Base-by-base conservation (phyloP, 495 filamentous ascomycete species). In the Venustampulla echinocandica region DNA sequence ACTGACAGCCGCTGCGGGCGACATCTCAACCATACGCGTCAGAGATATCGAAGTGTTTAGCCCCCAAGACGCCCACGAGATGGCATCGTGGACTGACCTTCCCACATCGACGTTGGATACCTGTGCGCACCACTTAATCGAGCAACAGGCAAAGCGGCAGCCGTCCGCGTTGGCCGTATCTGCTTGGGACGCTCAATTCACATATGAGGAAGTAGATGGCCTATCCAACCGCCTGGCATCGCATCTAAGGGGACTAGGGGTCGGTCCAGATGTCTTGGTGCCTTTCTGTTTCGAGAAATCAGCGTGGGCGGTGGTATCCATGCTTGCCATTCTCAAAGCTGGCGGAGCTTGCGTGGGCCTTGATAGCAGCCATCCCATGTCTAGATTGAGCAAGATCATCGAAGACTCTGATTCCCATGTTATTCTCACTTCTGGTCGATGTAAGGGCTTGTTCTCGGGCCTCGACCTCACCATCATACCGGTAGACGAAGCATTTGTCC, bases 271-370 rank as follows among this genome's bases (percentile, higher is more conserved):
- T 7, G 5, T 5, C 13, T 17, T 32, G 3, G 37, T 49, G 13
- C 36, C 27, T 15, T 13, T 40, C 4, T 65, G 60, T 44, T 58
- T 72, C 13, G 62, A 70, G 30, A 74, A 73, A 52, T 71, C 69
- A 2, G 53, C 47, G 17, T 64, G 63, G 65, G 53, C 58, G 13
- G 32, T 65, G 4, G 61, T 72, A 9, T 54, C 65, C 3, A 53
- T 64, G 10, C 41, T 74, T 10, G 70, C 57, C 3, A 49, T 71
- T 7, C 22, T 71, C 15, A 63, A 61, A 19, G 60, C 70, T 9
- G 70, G 70, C 14, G 65, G 54, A 9, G 61, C 51, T 7, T 60
- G 54, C 50, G 72, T 79, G n/a, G 69, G 69, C 10, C 55, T 80
- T 5, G 75, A 79, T 35, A 69, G 73, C 5, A 63, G 60, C 5